phyloP scores from a whole-genome alignment of 2,329 filamentous ascomycete species.

The Arthrobotrys conoides region DNA sequence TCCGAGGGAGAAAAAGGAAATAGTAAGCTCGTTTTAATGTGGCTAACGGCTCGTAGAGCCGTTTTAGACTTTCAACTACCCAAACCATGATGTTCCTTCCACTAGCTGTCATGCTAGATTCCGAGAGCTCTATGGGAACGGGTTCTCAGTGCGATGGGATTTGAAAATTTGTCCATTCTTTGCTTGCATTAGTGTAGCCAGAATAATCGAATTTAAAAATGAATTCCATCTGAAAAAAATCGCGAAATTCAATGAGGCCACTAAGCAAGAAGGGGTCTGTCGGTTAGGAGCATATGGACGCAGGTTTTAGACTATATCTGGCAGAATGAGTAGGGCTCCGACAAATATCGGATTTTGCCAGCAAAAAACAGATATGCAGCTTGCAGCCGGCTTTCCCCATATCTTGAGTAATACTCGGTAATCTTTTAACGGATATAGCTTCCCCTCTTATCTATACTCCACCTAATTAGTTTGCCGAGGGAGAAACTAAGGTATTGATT shows the following conservation, averaged over 20 bases:
- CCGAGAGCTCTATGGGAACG: slow-evolving; percentile 3
- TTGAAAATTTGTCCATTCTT: neutral
- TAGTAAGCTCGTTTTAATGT: slow-evolving; percentile 2
- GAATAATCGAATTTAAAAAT: slow-evolving; percentile 7
- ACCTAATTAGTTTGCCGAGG: neutral
- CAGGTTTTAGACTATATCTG: neutral
- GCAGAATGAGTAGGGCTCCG: neutral
- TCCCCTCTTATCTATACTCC: neutral
- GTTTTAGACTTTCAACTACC: neutral
- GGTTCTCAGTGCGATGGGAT: neutral
- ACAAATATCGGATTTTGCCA: slow-evolving; percentile 14
- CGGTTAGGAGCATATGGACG: slow-evolving; percentile 1
- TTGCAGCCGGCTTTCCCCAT: neutral
- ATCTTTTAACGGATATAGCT: slow-evolving; percentile 12
- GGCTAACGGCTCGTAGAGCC: neutral
- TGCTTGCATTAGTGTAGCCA: neutral
- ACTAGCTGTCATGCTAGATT: neutral
- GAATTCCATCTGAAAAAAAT: neutral
- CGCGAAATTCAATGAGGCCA: neutral
- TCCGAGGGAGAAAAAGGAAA: neutral
- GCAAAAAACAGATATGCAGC: neutral
- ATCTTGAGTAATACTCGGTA: neutral
- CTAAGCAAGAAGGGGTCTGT: neutral
- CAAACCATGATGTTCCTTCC: neutral
- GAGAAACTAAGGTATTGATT: neutral